Conservation (phyloP, 805 yeast genomes). For the Starmerella sp. region DNA sequence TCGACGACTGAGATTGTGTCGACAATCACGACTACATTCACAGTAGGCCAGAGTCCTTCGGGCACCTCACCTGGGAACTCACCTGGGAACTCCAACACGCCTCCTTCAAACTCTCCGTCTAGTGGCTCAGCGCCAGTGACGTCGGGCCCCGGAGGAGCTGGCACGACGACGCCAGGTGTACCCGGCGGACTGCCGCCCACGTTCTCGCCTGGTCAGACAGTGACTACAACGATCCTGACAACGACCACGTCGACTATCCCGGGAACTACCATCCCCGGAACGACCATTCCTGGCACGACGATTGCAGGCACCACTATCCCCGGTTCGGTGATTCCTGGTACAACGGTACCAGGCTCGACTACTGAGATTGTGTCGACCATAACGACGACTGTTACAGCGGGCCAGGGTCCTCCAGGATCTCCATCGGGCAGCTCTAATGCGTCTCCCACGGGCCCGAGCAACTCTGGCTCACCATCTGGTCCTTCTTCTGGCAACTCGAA, state of each 20-base stretch:
- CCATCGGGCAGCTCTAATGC: not conserved
- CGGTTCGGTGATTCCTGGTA: not conserved
- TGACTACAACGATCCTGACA: not conserved
- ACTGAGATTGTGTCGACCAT: not conserved
- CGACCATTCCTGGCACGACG: constrained; percentile 4
- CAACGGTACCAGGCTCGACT: constrained; percentile 4
- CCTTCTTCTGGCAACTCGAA: not conserved
- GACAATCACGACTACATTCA: not conserved
- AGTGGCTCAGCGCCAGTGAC: no score
- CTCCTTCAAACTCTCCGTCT: not conserved
- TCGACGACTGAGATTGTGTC: not conserved
- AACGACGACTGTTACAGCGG: not conserved
- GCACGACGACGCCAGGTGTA: not conserved
- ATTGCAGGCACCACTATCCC: constrained; percentile 1
- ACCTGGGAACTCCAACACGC: not conserved
- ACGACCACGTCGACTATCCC: constrained; percentile 8
- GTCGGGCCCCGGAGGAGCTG: no score
- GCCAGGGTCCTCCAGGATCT: not conserved
- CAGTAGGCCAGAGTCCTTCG: not conserved
- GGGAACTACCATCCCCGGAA: constrained; percentile 8
- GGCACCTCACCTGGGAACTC: not conserved
- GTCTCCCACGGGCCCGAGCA: not conserved
- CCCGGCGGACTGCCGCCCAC: not conserved
- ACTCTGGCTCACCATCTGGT: no score
- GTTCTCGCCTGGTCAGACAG: not conserved